phyloP scores from a whole-genome alignment of 768 basidiomycete species.

The Leccinum subgranulosum region DNA sequence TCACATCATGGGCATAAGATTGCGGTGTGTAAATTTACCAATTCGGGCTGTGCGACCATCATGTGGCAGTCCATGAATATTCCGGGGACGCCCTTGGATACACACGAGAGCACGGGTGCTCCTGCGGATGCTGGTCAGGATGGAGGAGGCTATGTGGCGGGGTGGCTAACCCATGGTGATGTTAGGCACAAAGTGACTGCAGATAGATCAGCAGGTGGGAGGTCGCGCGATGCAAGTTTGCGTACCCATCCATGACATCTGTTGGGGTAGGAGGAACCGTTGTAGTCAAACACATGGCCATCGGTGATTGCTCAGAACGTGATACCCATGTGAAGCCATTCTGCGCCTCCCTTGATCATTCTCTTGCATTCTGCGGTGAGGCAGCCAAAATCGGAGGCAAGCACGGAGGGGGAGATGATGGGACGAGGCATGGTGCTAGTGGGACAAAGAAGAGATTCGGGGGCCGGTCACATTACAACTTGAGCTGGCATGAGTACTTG shows the following conservation, averaged over 20 bases:
- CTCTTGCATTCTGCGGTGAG: conserved; percentile 93
- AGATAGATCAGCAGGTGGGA: conserved; percentile 1
- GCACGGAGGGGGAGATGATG: conserved; percentile 95
- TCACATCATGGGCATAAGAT: not conserved
- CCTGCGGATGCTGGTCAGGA: conserved; percentile 43
- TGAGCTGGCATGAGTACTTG: conserved; percentile 4
- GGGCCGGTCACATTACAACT: not conserved
- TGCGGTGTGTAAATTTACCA: conserved; percentile 43
- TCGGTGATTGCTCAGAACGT: conserved; percentile 1
- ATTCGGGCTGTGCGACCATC: conserved; percentile 96
- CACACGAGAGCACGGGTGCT: conserved; percentile 81
- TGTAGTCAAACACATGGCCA: conserved; percentile 9
- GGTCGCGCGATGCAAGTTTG: not conserved
- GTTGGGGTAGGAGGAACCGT: not conserved
- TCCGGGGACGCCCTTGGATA: conserved; percentile 82
- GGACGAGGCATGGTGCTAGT: conserved; percentile 67
- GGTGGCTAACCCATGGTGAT: conserved; percentile 84
- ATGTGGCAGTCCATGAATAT: conserved; percentile 99
- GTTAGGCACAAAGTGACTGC: conserved; percentile 95
- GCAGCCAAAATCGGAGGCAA: conserved; percentile 96
- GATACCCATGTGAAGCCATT: conserved; percentile 97
- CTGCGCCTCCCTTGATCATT: conserved; percentile 93
- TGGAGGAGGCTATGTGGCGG: not conserved
- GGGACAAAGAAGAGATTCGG: conserved; percentile 7
- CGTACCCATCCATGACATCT: conserved; percentile 98